Base-by-base conservation (phyloP, 306 rosid genomes). In the Cicer pinnatifidum region DNA sequence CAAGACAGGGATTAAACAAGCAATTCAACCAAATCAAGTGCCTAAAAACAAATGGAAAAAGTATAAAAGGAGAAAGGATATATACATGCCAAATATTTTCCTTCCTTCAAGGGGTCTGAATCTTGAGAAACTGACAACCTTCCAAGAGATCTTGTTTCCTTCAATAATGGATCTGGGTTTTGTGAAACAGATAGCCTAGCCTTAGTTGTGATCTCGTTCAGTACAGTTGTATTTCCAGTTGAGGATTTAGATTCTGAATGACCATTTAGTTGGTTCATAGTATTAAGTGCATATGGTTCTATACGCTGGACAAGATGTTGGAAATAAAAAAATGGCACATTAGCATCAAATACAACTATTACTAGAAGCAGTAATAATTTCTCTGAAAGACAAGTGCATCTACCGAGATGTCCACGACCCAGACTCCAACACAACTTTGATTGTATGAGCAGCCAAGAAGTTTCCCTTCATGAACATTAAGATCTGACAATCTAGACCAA, bases 401-500 rank as follows among this genome's bases (percentile, higher is more conserved):
- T 91, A 94, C 99, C 97, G 91, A 79, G 76, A 91, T 94, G 83
- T 94, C 99, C 43, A 94, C 99, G 73, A 94, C 99, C 99, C 99
- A 94, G 74, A 94, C 97, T 78, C 99, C 99, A 66, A 94, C 99
- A 76, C 99, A 94, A 71, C 93, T 94, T 82, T 94, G 99, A 86
- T 94, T 91, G 86, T 80, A 90, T 35, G 99, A 94, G 85, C 99
- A 91, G 70, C 99, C 99, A 79, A 94, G 96, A 84, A 94, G 99
- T 70, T 94, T 94, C 69, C 97, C 99, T 78, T 94, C 99, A 13
- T 94, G 99, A 85, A 94, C 92, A 84, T 86, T 94, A 75, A 94
- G 97, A 88, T 94, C 99, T 17, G 97, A 91, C 81, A 94, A 84
- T 81, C 82, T 88, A 38, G 99, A 94, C 99, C 99, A 94, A 72